Evolutionary conservation across 768 basidiomycete species (phyloP), one percentile per base, ranked within the genome.

Genomic region (Boletus fagicola): DNA sequence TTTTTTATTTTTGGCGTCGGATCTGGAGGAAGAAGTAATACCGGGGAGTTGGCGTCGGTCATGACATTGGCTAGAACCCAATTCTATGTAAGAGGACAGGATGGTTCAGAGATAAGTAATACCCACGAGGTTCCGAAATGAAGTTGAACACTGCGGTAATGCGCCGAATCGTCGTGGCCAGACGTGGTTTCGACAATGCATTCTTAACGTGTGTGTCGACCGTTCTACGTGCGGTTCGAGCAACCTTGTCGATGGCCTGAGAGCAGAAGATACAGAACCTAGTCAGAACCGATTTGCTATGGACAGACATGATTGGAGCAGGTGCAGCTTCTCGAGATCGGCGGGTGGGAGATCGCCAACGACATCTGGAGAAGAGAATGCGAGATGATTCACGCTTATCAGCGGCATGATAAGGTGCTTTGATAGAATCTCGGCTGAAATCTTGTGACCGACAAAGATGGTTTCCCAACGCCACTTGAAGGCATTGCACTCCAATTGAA

Each of bases 391-490:
- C 46, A 83, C 74, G 68, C 83, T 89, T 67, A 92, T 85, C 58
- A 92, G 77, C 8, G 90, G 90, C 58, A 86, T 75, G 60, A 92
- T 84, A 61, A 92, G 82, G 63, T 92, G 90, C 61, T 80, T 86
- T 58, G 90, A 92, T 51, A 92, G 77, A 53, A 90, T 75, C 50
- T 89, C 86, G 57, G 90, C 83, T 36, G 89, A 87, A 33, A 72
- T 63, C 69, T 78, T 85, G 68, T 83, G 76, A 9, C 88, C 87
- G 38, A 88, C 67, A 61, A 79, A 81, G 68, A 78, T 81, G 16
- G 85, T 80, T 70, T 92, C 88, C 90, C 90, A 92, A 74, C 81
- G 78, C 89, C 89, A 92, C 75, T 82, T 84, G 72, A 89, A 87
- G 10, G 73, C 68, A 24, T 80, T 78, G 58, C 77, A 81, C 63